Evolutionary conservation across 177 flowering plant genomes (phyloP).

Genomic region (Vitis hybrid): DNA sequence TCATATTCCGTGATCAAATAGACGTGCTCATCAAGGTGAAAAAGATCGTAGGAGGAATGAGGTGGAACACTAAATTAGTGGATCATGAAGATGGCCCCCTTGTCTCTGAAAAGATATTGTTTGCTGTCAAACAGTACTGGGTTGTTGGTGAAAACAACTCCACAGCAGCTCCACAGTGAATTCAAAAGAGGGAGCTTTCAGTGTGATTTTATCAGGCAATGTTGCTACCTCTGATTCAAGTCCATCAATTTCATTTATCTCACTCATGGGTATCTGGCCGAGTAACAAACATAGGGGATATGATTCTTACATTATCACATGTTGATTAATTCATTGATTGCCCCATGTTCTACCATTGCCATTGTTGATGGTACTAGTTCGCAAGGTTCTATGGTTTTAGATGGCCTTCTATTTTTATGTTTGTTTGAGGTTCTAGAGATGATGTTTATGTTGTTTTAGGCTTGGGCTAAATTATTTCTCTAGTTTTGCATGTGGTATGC

Average conservation of each 20-base stretch:
- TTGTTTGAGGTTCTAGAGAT: neutral
- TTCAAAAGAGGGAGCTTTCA: neutral
- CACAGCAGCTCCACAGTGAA: slow-evolving; percentile 16
- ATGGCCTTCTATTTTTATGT: neutral
- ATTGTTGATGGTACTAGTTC: slow-evolving; percentile 1
- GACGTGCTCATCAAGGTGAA: slow-evolving; percentile 40
- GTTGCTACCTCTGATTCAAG: neutral
- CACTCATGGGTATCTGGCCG: neutral
- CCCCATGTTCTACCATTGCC: neutral
- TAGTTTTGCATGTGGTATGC: neutral
- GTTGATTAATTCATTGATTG: neutral
- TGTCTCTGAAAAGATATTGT: slow-evolving; percentile 34
- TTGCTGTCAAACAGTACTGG: slow-evolving; percentile 55
- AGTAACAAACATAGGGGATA: neutral
- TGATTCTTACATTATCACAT: neutral
- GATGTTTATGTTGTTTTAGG: neutral
- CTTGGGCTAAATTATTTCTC: neutral
- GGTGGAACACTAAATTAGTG: slow-evolving; percentile 51
- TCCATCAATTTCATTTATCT: neutral
- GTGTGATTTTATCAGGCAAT: neutral
- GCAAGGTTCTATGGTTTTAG: neutral
- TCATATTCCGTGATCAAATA: slow-evolving; percentile 43
- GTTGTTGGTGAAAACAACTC: slow-evolving; percentile 34
- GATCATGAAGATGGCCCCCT: slow-evolving; percentile 63
- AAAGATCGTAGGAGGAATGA: slow-evolving; percentile 35